Base-by-base conservation (phyloP, 2,329 filamentous ascomycete genomes). In the Curvularia verruculosa region DNA sequence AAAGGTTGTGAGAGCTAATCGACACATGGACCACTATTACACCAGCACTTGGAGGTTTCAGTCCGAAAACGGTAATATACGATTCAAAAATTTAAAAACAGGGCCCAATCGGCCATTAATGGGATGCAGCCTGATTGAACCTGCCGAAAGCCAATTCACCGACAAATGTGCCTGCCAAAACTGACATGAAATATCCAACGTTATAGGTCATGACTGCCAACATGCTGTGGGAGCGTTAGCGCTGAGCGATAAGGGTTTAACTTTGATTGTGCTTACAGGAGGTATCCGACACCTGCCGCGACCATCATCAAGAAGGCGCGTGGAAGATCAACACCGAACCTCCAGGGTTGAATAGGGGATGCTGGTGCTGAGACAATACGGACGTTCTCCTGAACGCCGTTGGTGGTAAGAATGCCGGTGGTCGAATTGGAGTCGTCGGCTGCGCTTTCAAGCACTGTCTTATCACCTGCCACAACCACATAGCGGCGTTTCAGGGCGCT, bases 131-230 rank as follows among this genome's bases (percentile, higher is more conserved):
- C 37, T 73, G 69, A 46, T 70, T 69, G 64, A 87, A 95, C 62
- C 92, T 85, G 28, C 92, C 92, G 59, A 95, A 84, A 0, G 86
- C 84, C 41, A 98, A 78, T 74, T 95, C 95, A 23, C 94, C 94
- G n/a, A 96, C 72, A 71, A 98, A 97, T 1, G 89, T 85, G 13
- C 89, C 89, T 4, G 82, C 88, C 10, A 96, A 82, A n/a, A 93
- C 84, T 0, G 90, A 92, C 52, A 92, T 77, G 74, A 94, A 94
- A 74, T 95, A 95, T 12, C 91, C 91, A 15, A 94, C 84, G 67
- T 95, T 95, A 80, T 91, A 86, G 1, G 90, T 93, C 91, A 95
- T 96, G 72, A 96, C 89, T 13, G 90, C 91, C 78, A 96, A 80
- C 92, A 96, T 96, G 58, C 92, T 96, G 66, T 36, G 18, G 49